Evolutionary conservation across 228 moss, liverwort and hornwort genomes (phyloP).

Genomic region (Sphagnum fallax): DNA sequence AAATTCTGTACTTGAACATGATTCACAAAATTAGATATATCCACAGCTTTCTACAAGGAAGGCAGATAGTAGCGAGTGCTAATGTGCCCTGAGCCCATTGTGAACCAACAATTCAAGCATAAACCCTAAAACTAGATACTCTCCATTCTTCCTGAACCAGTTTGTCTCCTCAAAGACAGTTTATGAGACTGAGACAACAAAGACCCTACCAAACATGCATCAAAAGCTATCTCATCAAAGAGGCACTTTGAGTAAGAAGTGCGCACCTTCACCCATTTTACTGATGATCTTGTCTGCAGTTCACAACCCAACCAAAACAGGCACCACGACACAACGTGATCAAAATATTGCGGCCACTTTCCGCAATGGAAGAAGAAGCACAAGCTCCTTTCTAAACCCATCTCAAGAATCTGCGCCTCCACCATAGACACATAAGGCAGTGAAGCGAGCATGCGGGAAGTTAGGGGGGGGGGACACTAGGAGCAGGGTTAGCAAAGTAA

Average conservation of each 20-base stretch:
- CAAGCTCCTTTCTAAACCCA: conserved; percentile 1
- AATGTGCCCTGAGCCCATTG: no score
- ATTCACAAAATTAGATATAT: no score
- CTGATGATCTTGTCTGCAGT: conserved; percentile 99
- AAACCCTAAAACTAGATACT: no score
- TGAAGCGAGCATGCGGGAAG: no score
- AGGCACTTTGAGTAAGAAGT: conserved; percentile 5
- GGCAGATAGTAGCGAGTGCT: no score
- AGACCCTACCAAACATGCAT: no score
- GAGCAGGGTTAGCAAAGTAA: conserved; percentile 59
- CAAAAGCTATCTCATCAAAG: no score
- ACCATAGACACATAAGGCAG: not conserved
- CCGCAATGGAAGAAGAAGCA: not conserved
- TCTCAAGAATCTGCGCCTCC: conserved; percentile 69
- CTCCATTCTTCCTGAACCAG: no score
- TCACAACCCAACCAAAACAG: conserved; percentile 14
- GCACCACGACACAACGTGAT: conserved; percentile 29
- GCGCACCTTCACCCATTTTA: conserved; percentile 99
- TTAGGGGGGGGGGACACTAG: conserved; percentile 29
- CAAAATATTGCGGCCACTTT: not conserved
- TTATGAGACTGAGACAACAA: no score
- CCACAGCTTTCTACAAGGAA: no score
- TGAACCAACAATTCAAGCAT: no score
- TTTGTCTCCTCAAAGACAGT: no score
- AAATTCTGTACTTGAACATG: not conserved